phyloP scores from a whole-genome alignment of 2,329 filamentous ascomycete genomes.

The Pestalotiopsis fici region DNA sequence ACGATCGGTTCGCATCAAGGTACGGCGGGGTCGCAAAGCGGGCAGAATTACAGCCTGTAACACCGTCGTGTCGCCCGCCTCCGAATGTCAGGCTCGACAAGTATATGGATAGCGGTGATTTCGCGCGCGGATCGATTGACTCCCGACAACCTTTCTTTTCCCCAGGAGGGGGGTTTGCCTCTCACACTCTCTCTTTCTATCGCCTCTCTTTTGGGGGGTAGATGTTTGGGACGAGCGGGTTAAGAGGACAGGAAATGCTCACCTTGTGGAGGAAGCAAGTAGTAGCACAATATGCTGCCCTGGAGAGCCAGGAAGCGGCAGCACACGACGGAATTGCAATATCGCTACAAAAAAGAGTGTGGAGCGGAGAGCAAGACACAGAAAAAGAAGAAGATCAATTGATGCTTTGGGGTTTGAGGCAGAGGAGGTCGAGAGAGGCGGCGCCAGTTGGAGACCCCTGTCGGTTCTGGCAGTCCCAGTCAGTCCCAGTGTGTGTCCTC shows the following conservation, averaged over 20 bases:
- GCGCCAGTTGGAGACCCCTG: constrained; percentile 10
- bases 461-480: constrained; percentile 1
- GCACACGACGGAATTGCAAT: constrained; percentile 20
- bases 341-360: constrained; percentile 38
- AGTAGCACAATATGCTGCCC: constrained; percentile 40
- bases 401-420: constrained; percentile 5
- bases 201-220: not conserved
- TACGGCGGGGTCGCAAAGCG: constrained; percentile 13
- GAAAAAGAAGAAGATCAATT: constrained; percentile 31
- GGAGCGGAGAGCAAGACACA: constrained; percentile 39
- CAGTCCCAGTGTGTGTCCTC: not conserved
- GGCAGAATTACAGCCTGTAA: constrained; percentile 15
- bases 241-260: constrained; percentile 18
- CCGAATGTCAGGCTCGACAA: not conserved
- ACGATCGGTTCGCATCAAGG: constrained; percentile 1
- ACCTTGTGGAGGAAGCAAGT: constrained; percentile 35
- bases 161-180: not conserved
- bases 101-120: not conserved
- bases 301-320: constrained; percentile 48
- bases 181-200: too few species aligned
- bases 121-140: constrained; percentile 13
- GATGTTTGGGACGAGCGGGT: not conserved
- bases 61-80: constrained; percentile 17
- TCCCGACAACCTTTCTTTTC: constrained; percentile 5
- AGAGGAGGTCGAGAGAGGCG: constrained; percentile 11